A percentile compares a stretch with the other conserved stretches of the same genome.
phyloP scores from a whole-genome alignment of 2,329 filamentous ascomycete species.

The Ceratocystiopsis sp. region DNA sequence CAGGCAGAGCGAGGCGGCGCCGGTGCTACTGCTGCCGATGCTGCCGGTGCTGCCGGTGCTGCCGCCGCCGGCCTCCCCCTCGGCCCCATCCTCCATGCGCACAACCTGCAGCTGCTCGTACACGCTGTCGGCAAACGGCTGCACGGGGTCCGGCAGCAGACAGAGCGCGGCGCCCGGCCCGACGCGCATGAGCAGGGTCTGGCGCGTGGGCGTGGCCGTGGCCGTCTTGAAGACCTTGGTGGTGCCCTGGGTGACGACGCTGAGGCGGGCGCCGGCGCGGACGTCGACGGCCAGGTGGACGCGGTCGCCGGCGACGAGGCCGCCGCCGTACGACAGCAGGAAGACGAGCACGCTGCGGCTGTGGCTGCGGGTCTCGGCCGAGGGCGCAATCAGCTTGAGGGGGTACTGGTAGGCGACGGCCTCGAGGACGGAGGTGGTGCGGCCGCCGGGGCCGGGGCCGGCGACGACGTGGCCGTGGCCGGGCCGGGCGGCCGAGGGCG shows the following conservation, averaged over 20 bases:
- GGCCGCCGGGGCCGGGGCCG: conserved; percentile 50
- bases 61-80: too few species aligned
- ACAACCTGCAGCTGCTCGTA: conserved; percentile 80
- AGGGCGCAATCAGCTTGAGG: conserved; percentile 77
- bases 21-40: not conserved
- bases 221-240: conserved; percentile 87
- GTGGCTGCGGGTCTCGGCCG: conserved; percentile 12
- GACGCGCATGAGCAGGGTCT: conserved; percentile 35
- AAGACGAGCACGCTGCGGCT: conserved; percentile 60
- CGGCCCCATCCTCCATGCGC: conserved; percentile 28
- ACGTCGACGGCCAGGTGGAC: conserved; percentile 58
- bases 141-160: conserved; percentile 76
- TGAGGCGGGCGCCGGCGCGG: conserved; percentile 46
- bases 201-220: conserved; percentile 27
- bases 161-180: conserved; percentile 37
- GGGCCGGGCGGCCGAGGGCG: conserved; percentile 52
- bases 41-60: too few species aligned
- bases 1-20: conserved; percentile 46
- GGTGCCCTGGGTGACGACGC: conserved; percentile 56
- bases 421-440: conserved; percentile 44
- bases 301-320: conserved; percentile 73
- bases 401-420: conserved; percentile 82
- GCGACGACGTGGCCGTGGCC: conserved; percentile 68
- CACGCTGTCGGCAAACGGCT: conserved; percentile 70
- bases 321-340: conserved; percentile 84